These are phyloP conservation scores for Sporothrix pallida DNA, from an alignment of 2,329 filamentous ascomycete species.

Conservation along the genomic window DNA sequence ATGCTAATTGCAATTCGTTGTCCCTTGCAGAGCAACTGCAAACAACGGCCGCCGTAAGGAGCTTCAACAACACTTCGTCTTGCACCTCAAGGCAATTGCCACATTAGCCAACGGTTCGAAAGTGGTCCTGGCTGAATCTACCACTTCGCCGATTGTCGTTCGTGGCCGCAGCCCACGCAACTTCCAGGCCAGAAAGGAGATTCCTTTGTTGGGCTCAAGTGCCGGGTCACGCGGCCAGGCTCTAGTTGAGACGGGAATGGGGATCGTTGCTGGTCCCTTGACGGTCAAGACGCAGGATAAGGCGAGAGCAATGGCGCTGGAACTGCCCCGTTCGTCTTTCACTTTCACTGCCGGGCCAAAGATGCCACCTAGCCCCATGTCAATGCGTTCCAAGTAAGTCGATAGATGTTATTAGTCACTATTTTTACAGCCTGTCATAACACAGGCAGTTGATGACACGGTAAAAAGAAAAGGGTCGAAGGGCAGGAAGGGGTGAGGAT, in stretches of 20 bases:
- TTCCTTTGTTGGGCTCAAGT: slow-evolving; percentile 79
- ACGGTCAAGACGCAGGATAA: slow-evolving; percentile 63
- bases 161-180: slow-evolving; percentile 91
- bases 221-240: slow-evolving; percentile 79
- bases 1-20: not conserved
- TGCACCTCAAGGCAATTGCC: slow-evolving; percentile 84
- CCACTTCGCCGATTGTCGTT: slow-evolving; percentile 90
- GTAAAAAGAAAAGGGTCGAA: not conserved
- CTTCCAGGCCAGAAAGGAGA: slow-evolving; percentile 92
- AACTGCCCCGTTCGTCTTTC: slow-evolving; percentile 62
- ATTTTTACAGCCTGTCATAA: not conserved
- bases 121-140: slow-evolving; percentile 79
- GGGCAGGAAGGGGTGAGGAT: not conserved
- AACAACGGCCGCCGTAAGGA: slow-evolving; percentile 96
- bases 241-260: slow-evolving; percentile 66
- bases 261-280: slow-evolving; percentile 64
- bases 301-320: slow-evolving; percentile 58
- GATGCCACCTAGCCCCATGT: slow-evolving; percentile 59
- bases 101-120: slow-evolving; percentile 84
- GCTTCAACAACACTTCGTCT: slow-evolving; percentile 92
- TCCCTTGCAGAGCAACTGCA: slow-evolving; percentile 74
- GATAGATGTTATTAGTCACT: not conserved
- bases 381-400: slow-evolving; percentile 65
- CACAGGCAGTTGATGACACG: too few species aligned
- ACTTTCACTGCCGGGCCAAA: slow-evolving; percentile 62